These are phyloP conservation scores for Boehmeria nivea DNA, from an alignment of 306 rosid genomes.

Conservation along the genomic window DNA sequence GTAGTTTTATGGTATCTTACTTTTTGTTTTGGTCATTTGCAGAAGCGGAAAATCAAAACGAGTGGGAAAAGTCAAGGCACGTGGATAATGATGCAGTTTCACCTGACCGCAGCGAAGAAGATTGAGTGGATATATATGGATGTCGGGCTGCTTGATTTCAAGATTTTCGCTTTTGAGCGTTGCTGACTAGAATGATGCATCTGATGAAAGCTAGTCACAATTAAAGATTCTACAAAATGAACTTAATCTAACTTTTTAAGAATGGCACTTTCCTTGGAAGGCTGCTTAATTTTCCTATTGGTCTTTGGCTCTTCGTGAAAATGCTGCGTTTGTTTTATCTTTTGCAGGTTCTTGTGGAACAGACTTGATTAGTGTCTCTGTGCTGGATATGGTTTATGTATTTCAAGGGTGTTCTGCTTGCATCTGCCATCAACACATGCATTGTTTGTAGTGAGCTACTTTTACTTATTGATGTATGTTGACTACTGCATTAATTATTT, in stretches of 20 bases:
- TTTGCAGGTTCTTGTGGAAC: conserved; percentile 78
- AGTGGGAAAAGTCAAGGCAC: conserved; percentile 32
- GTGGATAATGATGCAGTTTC: conserved; percentile 25
- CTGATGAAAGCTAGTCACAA: conserved; percentile 24
- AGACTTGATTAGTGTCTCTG: conserved; percentile 38
- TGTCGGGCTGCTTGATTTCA: conserved; percentile 26
- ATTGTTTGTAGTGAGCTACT: conserved; percentile 54
- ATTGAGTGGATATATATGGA: conserved; percentile 13
- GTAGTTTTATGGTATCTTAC: conserved; percentile 3
- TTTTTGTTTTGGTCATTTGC: conserved; percentile 26
- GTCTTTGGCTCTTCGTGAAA: conserved; percentile 59
- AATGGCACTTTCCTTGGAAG: conserved; percentile 39
- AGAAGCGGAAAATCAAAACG: conserved; percentile 38
- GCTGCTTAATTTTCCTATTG: conserved; percentile 62
- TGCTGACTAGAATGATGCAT: conserved; percentile 18
- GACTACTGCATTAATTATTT: conserved; percentile 43
- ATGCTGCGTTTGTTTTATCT: conserved; percentile 41
- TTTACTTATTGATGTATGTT: conserved; percentile 85
- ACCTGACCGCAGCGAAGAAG: conserved; percentile 19
- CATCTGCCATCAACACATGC: conserved; percentile 60
- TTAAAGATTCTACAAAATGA: conserved; percentile 20
- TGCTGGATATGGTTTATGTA: conserved; percentile 63
- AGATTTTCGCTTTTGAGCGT: conserved; percentile 23
- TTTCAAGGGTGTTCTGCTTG: conserved; percentile 67
- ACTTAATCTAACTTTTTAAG: conserved; percentile 30